Evolutionary conservation across 176 grass and related monocot genomes (phyloP).

Genomic region (Musa itinerans): DNA sequence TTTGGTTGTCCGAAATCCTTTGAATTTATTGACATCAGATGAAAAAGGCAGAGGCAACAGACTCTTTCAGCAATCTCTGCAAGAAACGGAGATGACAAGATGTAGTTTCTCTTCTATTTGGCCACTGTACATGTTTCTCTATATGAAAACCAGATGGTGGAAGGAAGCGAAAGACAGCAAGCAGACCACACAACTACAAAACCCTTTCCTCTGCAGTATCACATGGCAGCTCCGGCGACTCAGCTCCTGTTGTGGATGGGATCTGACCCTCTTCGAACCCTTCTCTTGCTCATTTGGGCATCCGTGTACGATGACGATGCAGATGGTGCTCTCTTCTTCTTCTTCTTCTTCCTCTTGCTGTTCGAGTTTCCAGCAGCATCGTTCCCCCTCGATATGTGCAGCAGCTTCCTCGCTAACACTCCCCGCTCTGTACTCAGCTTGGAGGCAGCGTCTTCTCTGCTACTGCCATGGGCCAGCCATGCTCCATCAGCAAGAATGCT

Average conservation of each 20-base stretch:
- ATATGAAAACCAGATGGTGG: neutral
- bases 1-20: neutral
- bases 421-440: neutral
- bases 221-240: neutral
- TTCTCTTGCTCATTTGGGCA: slow-evolving; percentile 10
- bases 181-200: neutral
- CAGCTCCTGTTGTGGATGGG: slow-evolving; percentile 14
- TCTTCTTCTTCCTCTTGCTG: neutral
- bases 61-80: neutral
- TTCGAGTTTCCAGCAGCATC: neutral
- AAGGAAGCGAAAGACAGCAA: neutral
- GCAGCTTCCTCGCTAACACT: neutral
- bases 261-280: slow-evolving; percentile 4
- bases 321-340: neutral
- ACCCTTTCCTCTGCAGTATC: neutral
- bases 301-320: neutral
- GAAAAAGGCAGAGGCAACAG: neutral
- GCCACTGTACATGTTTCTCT: neutral
- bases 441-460: neutral
- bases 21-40: neutral
- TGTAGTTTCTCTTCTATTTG: neutral
- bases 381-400: neutral
- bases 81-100: neutral
- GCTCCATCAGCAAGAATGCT: neutral
- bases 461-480: neutral